Conservation (phyloP, 768 basidiomycete species). For the Russula vinacea region DNA sequence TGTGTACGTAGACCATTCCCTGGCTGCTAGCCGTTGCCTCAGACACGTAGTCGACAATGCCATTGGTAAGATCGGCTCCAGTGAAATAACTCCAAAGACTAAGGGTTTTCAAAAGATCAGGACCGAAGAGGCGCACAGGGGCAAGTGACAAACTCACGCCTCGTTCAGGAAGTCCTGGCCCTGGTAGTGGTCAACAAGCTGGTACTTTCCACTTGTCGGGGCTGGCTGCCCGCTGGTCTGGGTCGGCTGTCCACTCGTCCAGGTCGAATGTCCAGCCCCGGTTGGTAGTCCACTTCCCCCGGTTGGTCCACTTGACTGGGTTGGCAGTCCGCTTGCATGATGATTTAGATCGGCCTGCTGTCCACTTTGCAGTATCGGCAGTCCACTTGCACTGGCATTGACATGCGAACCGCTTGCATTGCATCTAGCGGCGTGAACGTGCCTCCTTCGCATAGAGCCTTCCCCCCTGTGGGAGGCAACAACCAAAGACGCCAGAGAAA, state of each 20-base stretch:
- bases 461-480: neutral
- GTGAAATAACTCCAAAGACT: conserved; percentile 10
- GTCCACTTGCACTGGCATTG: too few relatives aligned
- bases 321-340: too few relatives aligned
- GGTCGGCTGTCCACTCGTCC: neutral
- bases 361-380: too few relatives aligned
- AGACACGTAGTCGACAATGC: neutral
- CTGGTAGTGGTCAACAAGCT: conserved; percentile 1
- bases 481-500: conserved; percentile 6
- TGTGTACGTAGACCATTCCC: neutral
- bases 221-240: neutral
- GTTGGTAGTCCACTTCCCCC: too few relatives aligned
- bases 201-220: neutral
- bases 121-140: neutral
- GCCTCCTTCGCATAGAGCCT: neutral
- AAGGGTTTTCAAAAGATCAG: neutral
- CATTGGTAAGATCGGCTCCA: neutral
- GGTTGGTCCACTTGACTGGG: too few relatives aligned
- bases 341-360: too few relatives aligned
- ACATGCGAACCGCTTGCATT: too few relatives aligned
- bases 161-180: neutral
- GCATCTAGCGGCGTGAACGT: neutral
- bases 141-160: neutral
- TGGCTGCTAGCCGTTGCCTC: neutral
- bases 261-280: too few relatives aligned